These are phyloP conservation scores for Boletus smithii DNA, from an alignment of 1,284 basidiomycete species.

Conservation along the genomic window DNA sequence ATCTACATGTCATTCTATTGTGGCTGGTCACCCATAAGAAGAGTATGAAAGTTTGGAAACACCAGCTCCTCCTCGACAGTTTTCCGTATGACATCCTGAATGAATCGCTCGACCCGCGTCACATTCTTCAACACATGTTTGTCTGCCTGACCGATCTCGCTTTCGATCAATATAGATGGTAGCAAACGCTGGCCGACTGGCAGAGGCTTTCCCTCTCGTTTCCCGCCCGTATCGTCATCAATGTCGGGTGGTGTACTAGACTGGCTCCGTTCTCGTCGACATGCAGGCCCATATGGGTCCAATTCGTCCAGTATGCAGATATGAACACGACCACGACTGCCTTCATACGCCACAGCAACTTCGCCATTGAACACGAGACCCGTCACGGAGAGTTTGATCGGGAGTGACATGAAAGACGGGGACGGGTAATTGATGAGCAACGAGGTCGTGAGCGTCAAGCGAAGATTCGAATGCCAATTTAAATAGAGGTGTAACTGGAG, in stretches of 20 bases:
- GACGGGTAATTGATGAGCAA: conserved; percentile 96
- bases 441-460: conserved; percentile 85
- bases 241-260: conserved; percentile 40
- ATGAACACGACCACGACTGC: conserved; percentile 76
- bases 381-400: conserved; percentile 87
- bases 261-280: conserved; percentile 37
- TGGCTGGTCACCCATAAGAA: conserved; percentile 54
- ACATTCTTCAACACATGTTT: conserved; percentile 97
- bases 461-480: conserved; percentile 74
- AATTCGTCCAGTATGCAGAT: conserved; percentile 84
- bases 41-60: conserved; percentile 90
- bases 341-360: conserved; percentile 88
- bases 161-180: conserved; percentile 92
- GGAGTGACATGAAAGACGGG: conserved; percentile 92
- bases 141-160: conserved; percentile 93
- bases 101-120: conserved; percentile 92
- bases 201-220: conserved; percentile 53
- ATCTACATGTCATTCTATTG: conserved; percentile 2
- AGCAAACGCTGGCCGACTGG: conserved; percentile 83
- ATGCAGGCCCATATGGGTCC: conserved; percentile 73
- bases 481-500: conserved; percentile 74
- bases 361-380: conserved; percentile 86
- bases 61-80: conserved; percentile 92
- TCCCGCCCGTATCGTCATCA: conserved; percentile 39
- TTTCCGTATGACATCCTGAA: conserved; percentile 92